Evolutionary conservation across 2,329 filamentous ascomycete species (phyloP), one percentile per base, ranked within the genome.

Genomic region (Chrysosporium keratinophilum): DNA sequence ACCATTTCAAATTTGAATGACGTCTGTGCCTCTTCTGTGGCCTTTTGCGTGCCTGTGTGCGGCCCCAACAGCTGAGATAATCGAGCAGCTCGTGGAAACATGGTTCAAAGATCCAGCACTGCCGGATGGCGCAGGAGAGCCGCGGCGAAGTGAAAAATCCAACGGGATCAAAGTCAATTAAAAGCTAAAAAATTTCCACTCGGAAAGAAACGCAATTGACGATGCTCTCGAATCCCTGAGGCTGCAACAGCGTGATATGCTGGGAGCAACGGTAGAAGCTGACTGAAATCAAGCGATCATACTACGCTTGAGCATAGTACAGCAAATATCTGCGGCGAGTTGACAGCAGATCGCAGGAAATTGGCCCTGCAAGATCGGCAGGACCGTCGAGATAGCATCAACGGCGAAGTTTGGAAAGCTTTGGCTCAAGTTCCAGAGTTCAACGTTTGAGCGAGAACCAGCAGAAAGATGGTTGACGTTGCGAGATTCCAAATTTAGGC

Each of bases 101-200:
- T 50, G 40, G 49, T 35, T 51, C 49, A 44, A 11, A 41, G 2
- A 37, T 28, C 34, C 46, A 41, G 46, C 46, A 49, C 3, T 39
- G 46, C 46, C 19, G 35, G 34, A 28, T 28, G 15, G 9, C 10
- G 35, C 15, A 19, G 31, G 17, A 23, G 12, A 23, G 7, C 19
- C 10, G 41, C 3, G 9, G 2, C 20, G 17, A 17, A 15, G 28
- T 19, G 6, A 49, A 7, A 23, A 11, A 17, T 15, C 3, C 12
- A 39, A 48, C 12, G 28, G 34, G n/a, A 28, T 31, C 31, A 31
- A 28, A 40, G 35, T 12, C 31, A 49, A 17, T 35, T 40, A 3
- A 40, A 15, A 39, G 17, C 3, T 7, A 28, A 28, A n/a, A 11
- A 49, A 12, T 11, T 15, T 49, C 46, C 35, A 23, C 7, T 23